Evolutionary conservation across 2,329 filamentous ascomycete genomes (phyloP).

Genomic region (Plectosphaerella plurivora): DNA sequence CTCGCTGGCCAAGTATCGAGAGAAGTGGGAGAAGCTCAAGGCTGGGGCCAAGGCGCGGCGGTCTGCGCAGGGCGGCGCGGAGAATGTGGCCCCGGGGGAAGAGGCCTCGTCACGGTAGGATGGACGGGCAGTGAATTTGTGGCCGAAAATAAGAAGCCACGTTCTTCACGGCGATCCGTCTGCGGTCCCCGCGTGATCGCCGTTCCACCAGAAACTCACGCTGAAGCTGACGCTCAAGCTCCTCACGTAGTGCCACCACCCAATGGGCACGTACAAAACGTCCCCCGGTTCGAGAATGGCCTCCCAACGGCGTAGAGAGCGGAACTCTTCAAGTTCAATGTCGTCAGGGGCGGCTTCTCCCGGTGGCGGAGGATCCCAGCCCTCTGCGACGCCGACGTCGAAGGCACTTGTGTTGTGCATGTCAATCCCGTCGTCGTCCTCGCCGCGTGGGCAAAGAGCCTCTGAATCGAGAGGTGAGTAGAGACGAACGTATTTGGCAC

Average conservation of each 20-base stretch:
- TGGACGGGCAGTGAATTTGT: neutral
- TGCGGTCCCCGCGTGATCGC: slow-evolving; percentile 2
- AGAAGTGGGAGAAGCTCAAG: slow-evolving; percentile 58
- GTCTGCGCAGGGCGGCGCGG: slow-evolving; percentile 34
- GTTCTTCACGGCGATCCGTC: neutral
- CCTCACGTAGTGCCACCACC: slow-evolving; percentile 98
- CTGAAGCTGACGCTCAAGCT: slow-evolving; percentile 85
- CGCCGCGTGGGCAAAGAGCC: slow-evolving; percentile 55
- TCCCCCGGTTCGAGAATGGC: slow-evolving; percentile 78
- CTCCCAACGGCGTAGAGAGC: slow-evolving; percentile 64
- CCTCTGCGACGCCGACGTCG: slow-evolving; percentile 69
- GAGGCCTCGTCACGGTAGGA: neutral
- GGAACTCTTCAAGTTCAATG: slow-evolving; percentile 44
- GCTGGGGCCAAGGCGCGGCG: slow-evolving; percentile 55
- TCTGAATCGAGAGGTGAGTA: slow-evolving; percentile 65
- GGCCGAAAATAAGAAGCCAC: neutral
- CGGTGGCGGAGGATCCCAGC: slow-evolving; percentile 41
- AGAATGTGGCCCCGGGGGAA: slow-evolving; percentile 19
- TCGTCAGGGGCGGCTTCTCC: slow-evolving; percentile 20
- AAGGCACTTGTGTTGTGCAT: slow-evolving; percentile 88
- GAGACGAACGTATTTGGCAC: slow-evolving; percentile 85
- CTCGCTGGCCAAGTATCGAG: slow-evolving; percentile 53
- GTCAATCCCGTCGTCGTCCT: slow-evolving; percentile 66
- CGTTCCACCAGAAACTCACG: slow-evolving; percentile 94
- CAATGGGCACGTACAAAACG: slow-evolving; percentile 81